These are phyloP conservation scores for Pilasporangium apinafurcum DNA, from an alignment of 352 stramenopile species.

Conservation along the genomic window DNA sequence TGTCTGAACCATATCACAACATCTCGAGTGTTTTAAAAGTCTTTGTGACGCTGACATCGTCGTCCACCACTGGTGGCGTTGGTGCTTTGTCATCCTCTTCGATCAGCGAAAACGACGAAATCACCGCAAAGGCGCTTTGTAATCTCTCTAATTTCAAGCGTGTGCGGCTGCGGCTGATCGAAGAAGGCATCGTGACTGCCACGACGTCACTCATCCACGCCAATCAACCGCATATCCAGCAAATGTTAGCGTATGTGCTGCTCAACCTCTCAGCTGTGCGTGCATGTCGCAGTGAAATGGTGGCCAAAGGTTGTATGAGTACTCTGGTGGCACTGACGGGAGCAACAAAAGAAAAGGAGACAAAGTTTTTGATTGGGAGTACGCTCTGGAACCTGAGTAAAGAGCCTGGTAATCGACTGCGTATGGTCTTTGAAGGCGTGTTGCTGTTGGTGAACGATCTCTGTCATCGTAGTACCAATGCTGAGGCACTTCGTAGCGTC, in stretches of 20 bases:
- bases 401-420: constrained; percentile 46
- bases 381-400: constrained; percentile 72
- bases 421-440: constrained; percentile 75
- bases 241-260: constrained; percentile 62
- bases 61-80: constrained; percentile 8
- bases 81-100: too few relatives aligned
- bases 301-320: constrained; percentile 63
- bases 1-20: constrained; percentile 78
- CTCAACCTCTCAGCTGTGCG: constrained; percentile 62
- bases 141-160: constrained; percentile 87
- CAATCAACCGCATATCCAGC: constrained; percentile 32
- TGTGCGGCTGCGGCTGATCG: constrained; percentile 75
- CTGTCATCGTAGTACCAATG: constrained; percentile 11
- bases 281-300: constrained; percentile 56
- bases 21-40: constrained; percentile 82
- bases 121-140: constrained; percentile 74
- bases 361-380: constrained; percentile 47
- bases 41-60: constrained; percentile 58
- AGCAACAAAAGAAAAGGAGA: constrained; percentile 16
- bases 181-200: constrained; percentile 83
- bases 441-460: constrained; percentile 57
- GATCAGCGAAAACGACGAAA: constrained; percentile 34
- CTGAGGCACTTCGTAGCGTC: constrained; percentile 27
- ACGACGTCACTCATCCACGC: constrained; percentile 56
- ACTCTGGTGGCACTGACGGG: constrained; percentile 41